phyloP scores from a whole-genome alignment of 805 yeast species.

The Diddensiella transvaalensis region DNA sequence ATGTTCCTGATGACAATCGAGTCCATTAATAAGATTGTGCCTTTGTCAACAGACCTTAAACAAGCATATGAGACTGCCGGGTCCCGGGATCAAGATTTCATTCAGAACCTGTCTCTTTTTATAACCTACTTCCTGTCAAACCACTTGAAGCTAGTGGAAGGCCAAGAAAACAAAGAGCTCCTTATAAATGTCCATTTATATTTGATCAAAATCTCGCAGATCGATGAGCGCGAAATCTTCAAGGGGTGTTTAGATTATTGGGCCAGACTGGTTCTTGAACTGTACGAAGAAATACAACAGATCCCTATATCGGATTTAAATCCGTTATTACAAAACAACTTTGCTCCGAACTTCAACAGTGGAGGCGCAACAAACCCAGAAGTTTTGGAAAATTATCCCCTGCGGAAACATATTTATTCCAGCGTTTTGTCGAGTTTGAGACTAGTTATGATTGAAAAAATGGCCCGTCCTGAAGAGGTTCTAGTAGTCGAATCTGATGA shows the following conservation, averaged over 20 bases:
- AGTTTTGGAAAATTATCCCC: constrained; percentile 67
- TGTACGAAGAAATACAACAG: constrained; percentile 81
- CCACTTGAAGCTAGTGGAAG: constrained; percentile 58
- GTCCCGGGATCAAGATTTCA: constrained; percentile 84
- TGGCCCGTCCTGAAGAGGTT: constrained; percentile 99
- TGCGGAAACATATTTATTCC: constrained; percentile 83
- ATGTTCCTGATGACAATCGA: constrained; percentile 75
- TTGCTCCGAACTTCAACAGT: constrained; percentile 30
- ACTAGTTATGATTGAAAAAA: constrained; percentile 89
- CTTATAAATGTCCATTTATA: constrained; percentile 73
- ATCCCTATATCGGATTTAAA: constrained; percentile 66
- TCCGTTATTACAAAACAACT: constrained; percentile 66
- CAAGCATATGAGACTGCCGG: constrained; percentile 69
- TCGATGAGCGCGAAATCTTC: constrained; percentile 93
- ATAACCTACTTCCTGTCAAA: constrained; percentile 76
- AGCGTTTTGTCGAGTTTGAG: constrained; percentile 77
- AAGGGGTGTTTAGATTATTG: constrained; percentile 95
- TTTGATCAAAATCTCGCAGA: constrained; percentile 76
- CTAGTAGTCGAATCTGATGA: constrained; percentile 96
- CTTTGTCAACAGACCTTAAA: constrained; percentile 67
- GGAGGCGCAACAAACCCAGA: constrained; percentile 89
- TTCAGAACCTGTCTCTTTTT: constrained; percentile 93
- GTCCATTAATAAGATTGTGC: constrained; percentile 63
- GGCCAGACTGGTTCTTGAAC: constrained; percentile 76
- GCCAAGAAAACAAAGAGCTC: constrained; percentile 52